These are phyloP conservation scores for Boletus nobilissimus DNA, from an alignment of 1,284 basidiomycete genomes.

Conservation along the genomic window DNA sequence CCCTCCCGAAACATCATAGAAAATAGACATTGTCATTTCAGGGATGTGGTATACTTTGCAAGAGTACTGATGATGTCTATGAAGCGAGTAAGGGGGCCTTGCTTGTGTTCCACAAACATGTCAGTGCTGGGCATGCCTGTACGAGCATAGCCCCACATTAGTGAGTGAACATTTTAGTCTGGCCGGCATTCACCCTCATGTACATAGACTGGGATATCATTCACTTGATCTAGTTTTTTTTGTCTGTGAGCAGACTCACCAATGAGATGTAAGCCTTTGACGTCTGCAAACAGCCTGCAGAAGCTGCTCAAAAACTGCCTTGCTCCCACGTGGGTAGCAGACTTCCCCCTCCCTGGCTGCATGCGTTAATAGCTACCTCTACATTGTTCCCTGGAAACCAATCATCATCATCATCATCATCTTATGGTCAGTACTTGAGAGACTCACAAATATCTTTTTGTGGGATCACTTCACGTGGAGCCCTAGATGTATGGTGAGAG, in stretches of 20 bases:
- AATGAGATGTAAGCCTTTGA: neutral
- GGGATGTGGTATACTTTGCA: neutral
- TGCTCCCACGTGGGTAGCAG: neutral
- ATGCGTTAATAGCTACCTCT: neutral
- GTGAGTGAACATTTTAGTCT: neutral
- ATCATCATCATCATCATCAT: neutral
- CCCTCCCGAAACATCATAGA: conserved; percentile 8
- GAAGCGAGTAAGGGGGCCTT: conserved; percentile 1
- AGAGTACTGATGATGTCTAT: neutral
- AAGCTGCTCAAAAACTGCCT: neutral
- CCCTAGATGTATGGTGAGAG: neutral
- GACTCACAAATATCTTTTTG: conserved; percentile 8
- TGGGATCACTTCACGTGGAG: neutral
- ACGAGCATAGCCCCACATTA: neutral
- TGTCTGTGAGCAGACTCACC: conserved; percentile 9
- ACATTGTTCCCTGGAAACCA: neutral
- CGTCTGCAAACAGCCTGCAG: neutral
- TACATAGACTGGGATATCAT: neutral
- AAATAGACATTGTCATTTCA: neutral
- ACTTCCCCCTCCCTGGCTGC: neutral
- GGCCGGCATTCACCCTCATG: neutral
- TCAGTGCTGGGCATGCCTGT: neutral
- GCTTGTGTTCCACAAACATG: neutral
- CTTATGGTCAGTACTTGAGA: neutral
- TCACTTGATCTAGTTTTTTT: neutral